Evolutionary conservation across 2,329 filamentous ascomycete genomes (phyloP).

Genomic region (Aureobasidium lini): DNA sequence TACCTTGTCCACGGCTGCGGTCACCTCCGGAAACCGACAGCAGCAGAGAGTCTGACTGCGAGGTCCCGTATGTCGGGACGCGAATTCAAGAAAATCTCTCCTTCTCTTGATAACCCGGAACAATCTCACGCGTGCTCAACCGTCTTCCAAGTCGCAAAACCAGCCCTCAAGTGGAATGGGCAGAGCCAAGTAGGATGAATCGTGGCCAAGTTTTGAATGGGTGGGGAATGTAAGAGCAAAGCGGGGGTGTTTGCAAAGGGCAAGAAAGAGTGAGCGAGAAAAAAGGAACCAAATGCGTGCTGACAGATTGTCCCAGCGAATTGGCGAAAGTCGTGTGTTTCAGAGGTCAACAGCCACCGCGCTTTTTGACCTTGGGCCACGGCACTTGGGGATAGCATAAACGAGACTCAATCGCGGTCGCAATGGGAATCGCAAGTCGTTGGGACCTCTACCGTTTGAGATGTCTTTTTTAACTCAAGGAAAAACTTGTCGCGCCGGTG

Average conservation of each 20-base stretch:
- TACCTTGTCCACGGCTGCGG: not conserved
- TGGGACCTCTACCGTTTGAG: not conserved
- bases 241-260: not conserved
- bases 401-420: not conserved
- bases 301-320: slow-evolving; percentile 11
- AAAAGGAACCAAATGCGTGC: not conserved
- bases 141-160: not conserved
- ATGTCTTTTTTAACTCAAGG: not conserved
- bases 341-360: slow-evolving; percentile 9
- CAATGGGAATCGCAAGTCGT: slow-evolving; percentile 1
- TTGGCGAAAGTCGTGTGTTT: slow-evolving; percentile 9
- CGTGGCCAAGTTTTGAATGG: slow-evolving; percentile 4
- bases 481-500: slow-evolving; percentile 4
- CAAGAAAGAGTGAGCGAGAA: not conserved
- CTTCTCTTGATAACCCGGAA: not conserved
- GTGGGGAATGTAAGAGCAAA: not conserved
- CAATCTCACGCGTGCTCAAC: not conserved
- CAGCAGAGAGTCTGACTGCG: not conserved
- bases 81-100: not conserved
- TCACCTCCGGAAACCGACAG: not conserved
- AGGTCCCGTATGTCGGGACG: not conserved
- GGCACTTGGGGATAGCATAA: not conserved
- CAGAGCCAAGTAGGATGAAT: not conserved
- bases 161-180: not conserved
- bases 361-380: not conserved